Evolutionary conservation across 768 basidiomycete genomes (phyloP).

Genomic region (Harrya chromipes): DNA sequence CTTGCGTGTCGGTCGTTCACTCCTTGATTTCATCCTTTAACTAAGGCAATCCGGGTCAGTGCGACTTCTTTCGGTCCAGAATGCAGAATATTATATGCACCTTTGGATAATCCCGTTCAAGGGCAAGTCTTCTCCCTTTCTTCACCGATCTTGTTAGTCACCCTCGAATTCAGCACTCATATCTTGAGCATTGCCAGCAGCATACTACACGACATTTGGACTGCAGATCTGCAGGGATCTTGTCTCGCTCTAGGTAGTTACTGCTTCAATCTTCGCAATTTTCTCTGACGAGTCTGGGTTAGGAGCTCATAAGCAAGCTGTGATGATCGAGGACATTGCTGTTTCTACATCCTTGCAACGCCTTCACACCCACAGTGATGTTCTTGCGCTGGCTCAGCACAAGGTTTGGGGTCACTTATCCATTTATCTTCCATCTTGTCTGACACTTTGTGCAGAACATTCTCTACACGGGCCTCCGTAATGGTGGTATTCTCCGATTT

Average conservation of each 20-base stretch:
- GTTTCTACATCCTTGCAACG: slow-evolving; percentile 31
- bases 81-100: slow-evolving; percentile 41
- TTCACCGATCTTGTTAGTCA: not conserved
- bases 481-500: slow-evolving; percentile 54
- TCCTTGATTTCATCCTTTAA: not conserved
- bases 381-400: slow-evolving; percentile 55
- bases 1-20: slow-evolving; percentile 44
- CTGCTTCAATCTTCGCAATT: not conserved
- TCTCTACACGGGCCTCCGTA: slow-evolving; percentile 58
- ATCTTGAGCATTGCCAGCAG: slow-evolving; percentile 34
- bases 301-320: slow-evolving; percentile 55
- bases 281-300: not conserved
- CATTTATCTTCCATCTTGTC: not conserved
- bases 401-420: slow-evolving; percentile 35
- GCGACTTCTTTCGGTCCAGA: slow-evolving; percentile 56
- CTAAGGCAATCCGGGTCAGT: slow-evolving; percentile 33
- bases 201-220: slow-evolving; percentile 53
- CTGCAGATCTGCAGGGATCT: slow-evolving; percentile 46
- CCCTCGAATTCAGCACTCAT: slow-evolving; percentile 9
- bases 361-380: slow-evolving; percentile 58
- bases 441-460: slow-evolving; percentile 36
- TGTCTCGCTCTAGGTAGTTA: slow-evolving; percentile 52
- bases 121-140: slow-evolving; percentile 33
- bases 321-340: slow-evolving; percentile 52
- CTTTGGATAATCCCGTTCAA: slow-evolving; percentile 40